Base-by-base conservation (phyloP, 345 rosid species). In the Cardamine occulta region DNA sequence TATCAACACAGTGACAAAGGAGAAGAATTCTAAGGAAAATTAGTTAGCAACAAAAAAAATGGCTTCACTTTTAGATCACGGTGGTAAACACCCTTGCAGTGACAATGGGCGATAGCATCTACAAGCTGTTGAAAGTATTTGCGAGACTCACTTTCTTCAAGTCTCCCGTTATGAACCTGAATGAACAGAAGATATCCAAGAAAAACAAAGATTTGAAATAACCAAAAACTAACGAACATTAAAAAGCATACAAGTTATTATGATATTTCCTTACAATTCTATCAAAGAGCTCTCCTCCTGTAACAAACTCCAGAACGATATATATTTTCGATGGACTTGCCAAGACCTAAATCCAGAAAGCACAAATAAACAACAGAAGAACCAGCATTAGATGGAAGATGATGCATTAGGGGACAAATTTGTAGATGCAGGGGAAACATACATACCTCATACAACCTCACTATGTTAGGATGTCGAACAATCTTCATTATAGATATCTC, bases 401-500 rank as follows among this genome's bases (percentile, higher is more conserved):
- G 37, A 71, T 51, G 69, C 60, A 57, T 13, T 8, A 11, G 5
- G 8, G 67, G 47, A 77, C 21, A 18, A 32, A 63, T 29, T 31
- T 19, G 55, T 12, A 18, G 56, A 71, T 23, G 23, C 53, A 44
- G 13, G 14, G 29, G 34, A 69, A 39, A 66, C 28, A 73, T 11
- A 79, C 48, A 71, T 72, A 91, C 98, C 97, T 91, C 98, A 45
- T 86, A 88, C 80, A 93, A 79, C 78, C 86, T 83, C 47, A 91
- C 96, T 34, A 93, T 88, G 80, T 88, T 79, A 40, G 96, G 97
- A 74, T 93, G 98, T 57, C 93, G 85, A 24, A 89, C 93, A 72
- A 93, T 84, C 87, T 89, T 93, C 98, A 93, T 93, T 63, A 89
- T 91, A 4, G 97, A 88, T 79, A 91, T 91, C 88, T 91, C 97